Conservation (phyloP, 345 rosid genomes). For the Lepidium didymum region DNA sequence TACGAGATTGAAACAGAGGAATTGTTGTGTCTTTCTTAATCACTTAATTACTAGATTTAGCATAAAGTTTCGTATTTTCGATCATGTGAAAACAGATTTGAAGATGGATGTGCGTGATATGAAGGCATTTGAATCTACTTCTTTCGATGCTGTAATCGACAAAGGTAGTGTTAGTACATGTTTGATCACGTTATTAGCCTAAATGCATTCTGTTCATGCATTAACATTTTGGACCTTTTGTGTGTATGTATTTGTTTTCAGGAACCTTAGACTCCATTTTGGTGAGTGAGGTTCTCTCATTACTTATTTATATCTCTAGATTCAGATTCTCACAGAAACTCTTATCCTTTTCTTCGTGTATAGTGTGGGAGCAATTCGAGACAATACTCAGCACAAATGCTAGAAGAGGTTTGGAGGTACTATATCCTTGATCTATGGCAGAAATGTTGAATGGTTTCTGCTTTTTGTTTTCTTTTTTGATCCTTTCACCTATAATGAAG, state of each 20-base stretch:
- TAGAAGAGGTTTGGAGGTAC: slow-evolving; percentile 79
- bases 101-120: slow-evolving; percentile 78
- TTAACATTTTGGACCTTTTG: not conserved
- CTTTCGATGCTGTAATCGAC: slow-evolving; percentile 71
- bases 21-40: not conserved
- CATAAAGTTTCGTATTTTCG: not conserved
- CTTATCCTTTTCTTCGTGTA: not conserved
- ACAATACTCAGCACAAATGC: slow-evolving; percentile 66
- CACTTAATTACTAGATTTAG: not conserved
- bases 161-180: slow-evolving; percentile 42
- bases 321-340: not conserved
- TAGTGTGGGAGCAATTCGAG: slow-evolving; percentile 78
- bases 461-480: slow-evolving; percentile 48
- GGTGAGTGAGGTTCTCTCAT: slow-evolving; percentile 42
- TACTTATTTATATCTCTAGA: not conserved
- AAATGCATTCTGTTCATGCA: not conserved
- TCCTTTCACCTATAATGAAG: slow-evolving; percentile 75
- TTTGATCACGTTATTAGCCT: not conserved
- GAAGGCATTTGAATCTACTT: slow-evolving; percentile 50
- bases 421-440: not conserved
- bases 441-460: slow-evolving; percentile 3
- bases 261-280: slow-evolving; percentile 88
- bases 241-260: slow-evolving; percentile 25
- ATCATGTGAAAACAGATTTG: slow-evolving; percentile 40
- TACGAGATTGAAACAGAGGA: not conserved